Evolutionary conservation across 2,329 filamentous ascomycete genomes (phyloP).

Genomic region (Stenocarpella maydis): DNA sequence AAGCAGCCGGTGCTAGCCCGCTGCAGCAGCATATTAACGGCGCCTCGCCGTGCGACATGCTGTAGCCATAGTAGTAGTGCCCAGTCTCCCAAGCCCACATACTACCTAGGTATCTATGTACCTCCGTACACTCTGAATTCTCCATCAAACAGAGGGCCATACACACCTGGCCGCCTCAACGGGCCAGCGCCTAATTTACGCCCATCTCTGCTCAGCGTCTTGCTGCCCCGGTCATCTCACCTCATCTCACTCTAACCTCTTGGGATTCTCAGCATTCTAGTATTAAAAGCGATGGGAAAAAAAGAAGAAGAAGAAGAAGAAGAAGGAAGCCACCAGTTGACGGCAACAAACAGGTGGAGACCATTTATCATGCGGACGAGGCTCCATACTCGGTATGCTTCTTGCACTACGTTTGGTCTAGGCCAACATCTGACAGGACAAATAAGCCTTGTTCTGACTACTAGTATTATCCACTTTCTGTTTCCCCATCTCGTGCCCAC

Average conservation of each 20-base stretch:
- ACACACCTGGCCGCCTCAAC: constrained; percentile 33
- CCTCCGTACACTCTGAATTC: too few relatives aligned
- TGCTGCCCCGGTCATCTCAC: constrained; percentile 19
- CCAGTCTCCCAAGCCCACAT: too few relatives aligned
- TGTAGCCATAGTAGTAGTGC: too few relatives aligned
- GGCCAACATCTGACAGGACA: constrained; percentile 1
- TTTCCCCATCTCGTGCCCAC: constrained; percentile 6
- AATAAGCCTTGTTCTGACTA: too few relatives aligned
- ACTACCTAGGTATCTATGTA: too few relatives aligned
- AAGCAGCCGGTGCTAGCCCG: not conserved
- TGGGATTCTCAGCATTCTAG: not conserved
- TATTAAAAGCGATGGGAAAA: too few relatives aligned
- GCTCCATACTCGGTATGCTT: not conserved
- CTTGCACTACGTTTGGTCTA: constrained; percentile 1
- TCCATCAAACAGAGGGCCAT: not conserved
- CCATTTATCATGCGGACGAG: not conserved
- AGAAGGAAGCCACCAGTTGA: too few relatives aligned
- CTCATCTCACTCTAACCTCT: constrained; percentile 3
- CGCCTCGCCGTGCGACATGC: constrained; percentile 32
- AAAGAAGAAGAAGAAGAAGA: too few relatives aligned
- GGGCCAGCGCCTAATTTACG: constrained; percentile 35
- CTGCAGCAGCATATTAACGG: constrained; percentile 5
- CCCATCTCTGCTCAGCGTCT: constrained; percentile 9
- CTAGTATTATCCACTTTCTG: not conserved
- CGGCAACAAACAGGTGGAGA: not conserved